Conservation (phyloP, 73 alveolate species). For the Paramecium octaurelia region DNA sequence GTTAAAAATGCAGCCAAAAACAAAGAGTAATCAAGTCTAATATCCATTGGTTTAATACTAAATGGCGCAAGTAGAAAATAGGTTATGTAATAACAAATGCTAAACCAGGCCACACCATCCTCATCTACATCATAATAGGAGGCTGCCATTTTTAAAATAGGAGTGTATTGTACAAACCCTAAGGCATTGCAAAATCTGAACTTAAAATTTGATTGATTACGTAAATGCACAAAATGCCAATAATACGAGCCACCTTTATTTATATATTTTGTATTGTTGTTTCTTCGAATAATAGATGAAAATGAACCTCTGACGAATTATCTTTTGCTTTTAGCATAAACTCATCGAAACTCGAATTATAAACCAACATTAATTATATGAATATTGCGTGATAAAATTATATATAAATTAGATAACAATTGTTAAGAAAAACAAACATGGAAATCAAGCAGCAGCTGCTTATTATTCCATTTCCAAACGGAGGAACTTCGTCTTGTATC, state of each 20-base stretch:
- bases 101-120: background rate
- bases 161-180: background rate
- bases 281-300: background rate
- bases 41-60: constrained; percentile 22
- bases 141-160: constrained; percentile 6
- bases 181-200: background rate
- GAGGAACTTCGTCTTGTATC: background rate
- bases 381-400: background rate
- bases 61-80: constrained; percentile 15
- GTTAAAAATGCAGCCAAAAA: background rate
- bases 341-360: constrained; percentile 12
- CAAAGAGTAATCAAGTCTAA: background rate
- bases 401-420: background rate
- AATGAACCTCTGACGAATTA: background rate
- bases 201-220: background rate
- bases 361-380: background rate
- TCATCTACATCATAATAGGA: background rate
- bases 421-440: background rate
- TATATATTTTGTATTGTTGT: background rate
- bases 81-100: background rate
- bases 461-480: constrained; percentile 4
- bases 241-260: background rate
- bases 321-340: background rate
- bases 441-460: background rate
- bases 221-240: constrained; percentile 24